Evolutionary conservation across 257 asterid genomes (phyloP).

Genomic region (Buddleja alternifolia): DNA sequence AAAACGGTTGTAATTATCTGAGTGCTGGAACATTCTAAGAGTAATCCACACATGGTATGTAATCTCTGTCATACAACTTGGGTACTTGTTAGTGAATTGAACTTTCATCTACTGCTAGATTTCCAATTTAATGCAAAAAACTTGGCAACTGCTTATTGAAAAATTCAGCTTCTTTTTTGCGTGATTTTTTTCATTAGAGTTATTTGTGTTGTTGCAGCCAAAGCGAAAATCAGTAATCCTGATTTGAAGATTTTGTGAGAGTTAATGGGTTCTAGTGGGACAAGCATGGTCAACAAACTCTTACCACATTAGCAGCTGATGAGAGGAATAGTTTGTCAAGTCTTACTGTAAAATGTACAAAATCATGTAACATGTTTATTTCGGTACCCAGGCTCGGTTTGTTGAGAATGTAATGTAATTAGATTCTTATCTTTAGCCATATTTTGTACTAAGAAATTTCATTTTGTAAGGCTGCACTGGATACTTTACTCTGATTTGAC

Average conservation of each 20-base stretch:
- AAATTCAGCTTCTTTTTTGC: background rate
- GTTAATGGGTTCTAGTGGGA: too few species aligned
- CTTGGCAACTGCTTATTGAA: too few species aligned
- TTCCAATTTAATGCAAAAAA: background rate
- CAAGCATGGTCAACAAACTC: background rate
- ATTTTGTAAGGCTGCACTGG: too few species aligned
- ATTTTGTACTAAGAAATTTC: too few species aligned
- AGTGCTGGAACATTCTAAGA: too few species aligned
- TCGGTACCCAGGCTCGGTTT: too few species aligned
- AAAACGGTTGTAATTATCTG: too few species aligned
- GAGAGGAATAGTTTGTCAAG: conserved; percentile 2
- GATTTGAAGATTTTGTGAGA: conserved; percentile 33
- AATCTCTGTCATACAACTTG: background rate
- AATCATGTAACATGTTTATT: too few species aligned
- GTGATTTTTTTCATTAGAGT: conserved; percentile 5
- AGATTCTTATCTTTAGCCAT: too few species aligned
- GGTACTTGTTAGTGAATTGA: background rate
- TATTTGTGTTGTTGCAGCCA: conserved; percentile 33
- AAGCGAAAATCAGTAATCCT: conserved; percentile 42
- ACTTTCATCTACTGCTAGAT: background rate
- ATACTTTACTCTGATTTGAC: too few species aligned
- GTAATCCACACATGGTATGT: background rate
- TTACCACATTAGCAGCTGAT: background rate
- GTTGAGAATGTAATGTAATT: too few species aligned
- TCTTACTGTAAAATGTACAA: too few species aligned